Evolutionary conservation across 2,329 filamentous ascomycete species (phyloP).

Genomic region (Alternaria sp.): DNA sequence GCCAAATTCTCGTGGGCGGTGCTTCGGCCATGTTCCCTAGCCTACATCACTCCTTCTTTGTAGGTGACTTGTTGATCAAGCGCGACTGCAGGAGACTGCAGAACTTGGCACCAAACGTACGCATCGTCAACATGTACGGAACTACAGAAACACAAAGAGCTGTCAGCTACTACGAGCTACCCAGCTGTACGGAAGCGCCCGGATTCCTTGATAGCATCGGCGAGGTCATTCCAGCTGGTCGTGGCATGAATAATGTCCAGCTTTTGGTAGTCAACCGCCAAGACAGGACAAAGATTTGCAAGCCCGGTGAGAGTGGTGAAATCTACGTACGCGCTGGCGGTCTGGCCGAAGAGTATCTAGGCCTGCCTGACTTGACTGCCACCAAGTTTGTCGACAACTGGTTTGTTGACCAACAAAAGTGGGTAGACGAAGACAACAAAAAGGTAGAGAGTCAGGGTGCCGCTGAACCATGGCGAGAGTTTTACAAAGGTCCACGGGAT

Average conservation of each 20-base stretch:
- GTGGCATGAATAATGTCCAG: conserved; percentile 89
- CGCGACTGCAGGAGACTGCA: conserved; percentile 81
- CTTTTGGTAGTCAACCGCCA: conserved; percentile 80
- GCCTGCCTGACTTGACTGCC: conserved; percentile 66
- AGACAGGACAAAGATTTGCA: conserved; percentile 73
- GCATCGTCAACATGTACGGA: conserved; percentile 86
- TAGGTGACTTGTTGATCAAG: conserved; percentile 88
- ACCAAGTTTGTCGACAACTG: conserved; percentile 85
- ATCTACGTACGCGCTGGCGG: conserved; percentile 84
- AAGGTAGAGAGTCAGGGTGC: conserved; percentile 57
- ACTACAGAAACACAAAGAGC: conserved; percentile 84
- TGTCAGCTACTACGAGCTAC: conserved; percentile 84
- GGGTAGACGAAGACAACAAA: conserved; percentile 70
- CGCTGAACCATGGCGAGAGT: conserved; percentile 77
- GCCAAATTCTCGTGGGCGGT: conserved; percentile 89
- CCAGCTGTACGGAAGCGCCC: conserved; percentile 70
- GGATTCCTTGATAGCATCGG: conserved; percentile 69
- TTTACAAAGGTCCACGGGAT: conserved; percentile 83
- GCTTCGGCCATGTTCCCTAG: conserved; percentile 78
- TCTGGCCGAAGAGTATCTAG: conserved; percentile 81
- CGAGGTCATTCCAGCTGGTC: conserved; percentile 83
- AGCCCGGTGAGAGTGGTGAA: conserved; percentile 82
- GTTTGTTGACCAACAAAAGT: conserved; percentile 79
- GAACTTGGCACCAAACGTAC: conserved; percentile 74
- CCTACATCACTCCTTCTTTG: conserved; percentile 84